Percentiles rank a stretch among this genome's conserved stretches.
phyloP scores from a whole-genome alignment of 2,329 filamentous ascomycete genomes.

The Mycocentrospora acerina region DNA sequence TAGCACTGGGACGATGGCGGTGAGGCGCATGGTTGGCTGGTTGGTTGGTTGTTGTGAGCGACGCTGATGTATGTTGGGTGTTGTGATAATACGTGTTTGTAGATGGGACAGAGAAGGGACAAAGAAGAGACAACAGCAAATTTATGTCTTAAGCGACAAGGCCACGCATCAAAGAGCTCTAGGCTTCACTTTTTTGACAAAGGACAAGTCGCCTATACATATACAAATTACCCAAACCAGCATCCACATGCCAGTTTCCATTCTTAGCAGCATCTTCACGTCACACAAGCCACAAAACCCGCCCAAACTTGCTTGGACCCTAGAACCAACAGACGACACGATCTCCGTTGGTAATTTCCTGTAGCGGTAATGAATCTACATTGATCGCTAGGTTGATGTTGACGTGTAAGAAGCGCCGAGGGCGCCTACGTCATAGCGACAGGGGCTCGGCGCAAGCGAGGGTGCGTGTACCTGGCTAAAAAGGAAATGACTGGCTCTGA shows the following conservation, averaged over 20 bases:
- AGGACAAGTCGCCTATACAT: too few relatives aligned
- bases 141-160: neutral
- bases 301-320: too few relatives aligned
- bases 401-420: conserved; percentile 20
- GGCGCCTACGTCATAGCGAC: conserved; percentile 12
- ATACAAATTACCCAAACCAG: too few relatives aligned
- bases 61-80: conserved; percentile 3
- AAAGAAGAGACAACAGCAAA: too few relatives aligned
- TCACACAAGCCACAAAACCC: conserved; percentile 29
- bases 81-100: too few relatives aligned
- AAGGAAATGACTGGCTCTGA: too few relatives aligned
- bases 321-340: too few relatives aligned
- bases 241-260: too few relatives aligned
- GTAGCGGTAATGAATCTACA: conserved; percentile 12
- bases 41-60: conserved; percentile 1
- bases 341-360: too few relatives aligned
- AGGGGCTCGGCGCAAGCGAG: too few relatives aligned
- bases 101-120: conserved; percentile 4
- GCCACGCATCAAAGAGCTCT: conserved; percentile 2
- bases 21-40: conserved; percentile 48
- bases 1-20: conserved; percentile 53
- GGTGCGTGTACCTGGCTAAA: too few relatives aligned
- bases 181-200: too few relatives aligned
- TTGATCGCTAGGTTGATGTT: conserved; percentile 21
- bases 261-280: conserved; percentile 19